phyloP scores from a whole-genome alignment of 805 yeast species.

The Hanseniaspora lachancei region DNA sequence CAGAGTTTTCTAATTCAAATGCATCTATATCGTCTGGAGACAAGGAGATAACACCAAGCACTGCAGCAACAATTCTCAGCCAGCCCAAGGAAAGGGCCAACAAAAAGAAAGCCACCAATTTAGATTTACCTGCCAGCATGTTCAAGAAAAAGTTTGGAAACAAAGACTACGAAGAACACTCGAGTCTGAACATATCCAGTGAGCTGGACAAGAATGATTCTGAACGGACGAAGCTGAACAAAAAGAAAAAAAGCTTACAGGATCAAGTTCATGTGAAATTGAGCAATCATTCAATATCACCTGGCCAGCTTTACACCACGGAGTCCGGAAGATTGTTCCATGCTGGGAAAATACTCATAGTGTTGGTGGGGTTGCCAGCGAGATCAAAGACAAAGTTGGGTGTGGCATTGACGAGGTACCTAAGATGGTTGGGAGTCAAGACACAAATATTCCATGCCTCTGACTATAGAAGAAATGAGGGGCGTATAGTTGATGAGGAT shows the following conservation, averaged over 20 bases:
- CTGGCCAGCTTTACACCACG: slow-evolving; percentile 87
- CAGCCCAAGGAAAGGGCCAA: background rate
- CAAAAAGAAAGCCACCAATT: background rate
- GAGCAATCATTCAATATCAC: slow-evolving; percentile 47
- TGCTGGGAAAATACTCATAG: slow-evolving; percentile 85
- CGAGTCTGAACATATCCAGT: slow-evolving; percentile 4
- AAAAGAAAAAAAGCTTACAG: background rate
- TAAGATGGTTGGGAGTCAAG: slow-evolving; percentile 92
- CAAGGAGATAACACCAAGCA: slow-evolving; percentile 1
- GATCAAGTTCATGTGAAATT: slow-evolving; percentile 55
- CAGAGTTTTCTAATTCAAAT: background rate
- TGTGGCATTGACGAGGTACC: slow-evolving; percentile 78
- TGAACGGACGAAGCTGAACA: background rate
- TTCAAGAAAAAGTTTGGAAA: background rate
- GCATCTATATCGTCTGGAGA: background rate
- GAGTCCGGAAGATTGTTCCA: slow-evolving; percentile 87
- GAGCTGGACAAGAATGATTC: background rate
- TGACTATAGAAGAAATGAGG: slow-evolving; percentile 57
- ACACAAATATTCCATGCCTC: slow-evolving; percentile 86
- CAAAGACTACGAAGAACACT: background rate
- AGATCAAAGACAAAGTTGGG: slow-evolving; percentile 90
- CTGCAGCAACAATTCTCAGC: slow-evolving; percentile 10
- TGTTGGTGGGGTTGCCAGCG: slow-evolving; percentile 86
- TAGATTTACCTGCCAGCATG: background rate
- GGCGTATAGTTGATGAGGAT: background rate